phyloP scores from a whole-genome alignment of 345 rosid genomes.

The Gossypioides kirkii region DNA sequence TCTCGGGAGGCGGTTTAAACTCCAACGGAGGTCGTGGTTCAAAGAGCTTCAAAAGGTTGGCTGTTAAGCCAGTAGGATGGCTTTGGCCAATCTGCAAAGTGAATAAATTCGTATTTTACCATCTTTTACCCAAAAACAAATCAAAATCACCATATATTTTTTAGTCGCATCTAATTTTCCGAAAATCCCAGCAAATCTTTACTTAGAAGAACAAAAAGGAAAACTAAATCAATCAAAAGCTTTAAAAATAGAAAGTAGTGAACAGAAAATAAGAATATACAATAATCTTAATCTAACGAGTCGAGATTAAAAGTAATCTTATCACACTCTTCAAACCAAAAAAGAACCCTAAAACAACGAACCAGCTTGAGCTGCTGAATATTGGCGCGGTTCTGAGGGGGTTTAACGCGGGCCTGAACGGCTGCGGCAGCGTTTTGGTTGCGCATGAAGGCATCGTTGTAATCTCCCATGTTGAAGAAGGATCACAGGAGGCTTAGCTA shows the following conservation, averaged over 20 bases:
- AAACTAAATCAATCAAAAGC: not conserved
- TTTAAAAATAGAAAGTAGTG: not conserved
- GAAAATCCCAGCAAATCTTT: not conserved
- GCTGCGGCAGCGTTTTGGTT: conserved; percentile 39
- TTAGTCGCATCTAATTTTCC: not conserved
- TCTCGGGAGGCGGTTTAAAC: conserved; percentile 82
- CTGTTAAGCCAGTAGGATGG: conserved; percentile 91
- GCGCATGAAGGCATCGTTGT: conserved; percentile 16
- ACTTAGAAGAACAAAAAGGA: not conserved
- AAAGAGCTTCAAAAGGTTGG: conserved; percentile 81
- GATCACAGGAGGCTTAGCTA: conserved; percentile 20
- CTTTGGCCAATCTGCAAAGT: conserved; percentile 86
- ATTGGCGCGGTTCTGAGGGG: conserved; percentile 75
- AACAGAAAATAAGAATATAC: not conserved
- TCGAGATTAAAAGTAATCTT: not conserved
- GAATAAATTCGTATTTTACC: not conserved
- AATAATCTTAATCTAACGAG: not conserved
- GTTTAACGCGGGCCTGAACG: conserved; percentile 73
- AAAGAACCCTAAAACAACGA: conserved; percentile 14
- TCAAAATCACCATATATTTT: not conserved
- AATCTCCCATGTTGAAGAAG: conserved; percentile 8
- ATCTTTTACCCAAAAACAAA: not conserved
- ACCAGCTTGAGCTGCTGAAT: conserved; percentile 98
- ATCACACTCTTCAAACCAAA: not conserved
- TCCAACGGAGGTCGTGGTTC: conserved; percentile 91